Evolutionary conservation across 2,329 filamentous ascomycete species (phyloP).

Genomic region (Alternaria sp.): DNA sequence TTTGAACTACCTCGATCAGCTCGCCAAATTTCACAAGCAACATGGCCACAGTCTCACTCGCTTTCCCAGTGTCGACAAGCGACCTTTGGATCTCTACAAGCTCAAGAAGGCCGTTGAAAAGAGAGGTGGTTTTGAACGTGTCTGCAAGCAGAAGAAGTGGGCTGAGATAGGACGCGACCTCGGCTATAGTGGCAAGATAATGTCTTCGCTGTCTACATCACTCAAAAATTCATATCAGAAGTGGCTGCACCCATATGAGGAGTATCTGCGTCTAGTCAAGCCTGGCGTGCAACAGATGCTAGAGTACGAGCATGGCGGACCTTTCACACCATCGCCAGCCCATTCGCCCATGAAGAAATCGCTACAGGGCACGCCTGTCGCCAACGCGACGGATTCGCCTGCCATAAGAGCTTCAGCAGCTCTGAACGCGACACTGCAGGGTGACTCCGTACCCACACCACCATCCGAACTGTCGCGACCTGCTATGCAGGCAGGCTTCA

Average conservation of each 20-base stretch:
- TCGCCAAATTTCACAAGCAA: conserved; percentile 96
- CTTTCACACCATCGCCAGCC: conserved; percentile 80
- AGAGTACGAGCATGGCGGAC: conserved; percentile 91
- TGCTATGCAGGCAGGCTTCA: conserved; percentile 71
- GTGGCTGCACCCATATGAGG: conserved; percentile 96
- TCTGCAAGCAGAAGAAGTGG: conserved; percentile 99
- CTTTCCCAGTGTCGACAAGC: conserved; percentile 96
- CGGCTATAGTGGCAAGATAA: conserved; percentile 98
- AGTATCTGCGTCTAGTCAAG: conserved; percentile 89
- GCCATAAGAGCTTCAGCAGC: conserved; percentile 66
- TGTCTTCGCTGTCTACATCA: conserved; percentile 97
- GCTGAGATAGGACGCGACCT: conserved; percentile 96
- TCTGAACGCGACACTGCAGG: conserved; percentile 64
- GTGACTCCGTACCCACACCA: conserved; percentile 37
- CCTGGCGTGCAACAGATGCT: conserved; percentile 96
- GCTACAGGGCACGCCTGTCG: conserved; percentile 59
- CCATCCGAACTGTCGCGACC: conserved; percentile 66
- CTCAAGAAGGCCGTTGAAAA: conserved; percentile 97
- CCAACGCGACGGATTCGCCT: conserved; percentile 71
- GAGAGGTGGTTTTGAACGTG: conserved; percentile 92
- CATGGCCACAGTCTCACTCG: conserved; percentile 93
- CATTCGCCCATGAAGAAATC: conserved; percentile 74
- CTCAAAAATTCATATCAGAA: conserved; percentile 98
- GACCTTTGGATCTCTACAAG: conserved; percentile 92
- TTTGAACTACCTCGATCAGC: conserved; percentile 92